phyloP scores from a whole-genome alignment of 768 basidiomycete genomes.

The Cubamyces sp. region DNA sequence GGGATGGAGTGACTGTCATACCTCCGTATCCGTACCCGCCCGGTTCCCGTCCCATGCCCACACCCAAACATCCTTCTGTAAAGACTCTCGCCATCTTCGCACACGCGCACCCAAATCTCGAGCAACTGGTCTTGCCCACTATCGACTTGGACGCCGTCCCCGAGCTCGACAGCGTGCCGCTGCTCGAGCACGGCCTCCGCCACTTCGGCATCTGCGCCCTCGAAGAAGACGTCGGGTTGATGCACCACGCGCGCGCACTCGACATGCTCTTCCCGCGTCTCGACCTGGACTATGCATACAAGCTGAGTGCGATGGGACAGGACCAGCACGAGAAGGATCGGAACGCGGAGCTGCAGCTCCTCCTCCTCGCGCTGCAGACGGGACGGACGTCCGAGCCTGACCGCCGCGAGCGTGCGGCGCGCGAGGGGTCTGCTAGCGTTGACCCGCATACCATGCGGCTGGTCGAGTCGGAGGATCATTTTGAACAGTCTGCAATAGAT shows the following conservation, averaged over 20 bases:
- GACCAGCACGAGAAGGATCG: not conserved
- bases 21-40: not conserved
- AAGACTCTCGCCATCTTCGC: slow-evolving; percentile 13
- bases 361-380: slow-evolving; percentile 14
- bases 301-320: no score
- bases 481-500: no score
- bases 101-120: slow-evolving; percentile 6
- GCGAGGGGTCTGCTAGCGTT: not conserved
- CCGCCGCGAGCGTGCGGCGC: not conserved
- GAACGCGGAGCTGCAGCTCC: slow-evolving; percentile 3
- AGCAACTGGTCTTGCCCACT: not conserved
- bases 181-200: slow-evolving; percentile 5
- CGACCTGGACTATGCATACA: not conserved
- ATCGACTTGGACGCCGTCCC: not conserved
- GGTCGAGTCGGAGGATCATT: no score
- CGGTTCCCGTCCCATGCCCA: not conserved
- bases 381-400: not conserved
- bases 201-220: not conserved
- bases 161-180: slow-evolving; percentile 2
- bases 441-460: no score
- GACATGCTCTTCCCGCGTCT: slow-evolving; percentile 16
- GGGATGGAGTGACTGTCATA: not conserved
- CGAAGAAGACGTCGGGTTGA: not conserved
- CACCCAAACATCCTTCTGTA: not conserved
- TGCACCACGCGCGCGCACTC: slow-evolving; percentile 4